Evolutionary conservation across 2,329 filamentous ascomycete genomes (phyloP), one percentile per base, ranked within the genome.

Genomic region (Drechslerella stenobrocha): DNA sequence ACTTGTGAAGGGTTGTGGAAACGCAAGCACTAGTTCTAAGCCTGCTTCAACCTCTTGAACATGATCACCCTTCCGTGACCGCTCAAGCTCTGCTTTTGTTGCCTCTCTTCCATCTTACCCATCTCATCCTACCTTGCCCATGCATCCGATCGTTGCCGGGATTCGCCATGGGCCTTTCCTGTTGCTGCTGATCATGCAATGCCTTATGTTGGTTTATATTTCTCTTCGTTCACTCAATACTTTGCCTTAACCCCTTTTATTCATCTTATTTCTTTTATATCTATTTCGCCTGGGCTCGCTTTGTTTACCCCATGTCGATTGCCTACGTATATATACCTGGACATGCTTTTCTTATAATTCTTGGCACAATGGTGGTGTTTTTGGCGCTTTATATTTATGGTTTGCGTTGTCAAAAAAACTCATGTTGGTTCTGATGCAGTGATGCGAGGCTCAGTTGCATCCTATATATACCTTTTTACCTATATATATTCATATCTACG

Each of bases 1-100:
- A 37, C 78, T 87, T 3, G 84, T 87, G 30, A 87, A 87, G 73
- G 83, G 84, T 2, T 87, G 84, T 71, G 84, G 80, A 13, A 79
- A 77, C 9, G 59, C 70, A 13, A 52, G 35, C 6, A 23, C 56
- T n/a, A 52, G 42, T 34, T 55, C 70, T 7, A 60, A 57, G 23
- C 24, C 64, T 22, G 28, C 72, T 75, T 23, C 48, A 4, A 23
- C 35, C n/a, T 61, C 46, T 22, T 57, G 18, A 28, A 52, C 23
- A 15, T 37, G 34, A 13, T 37, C 13, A 37, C 15, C 34, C 11
- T 37, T 26, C n/a, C 18, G n/a, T 6, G 8, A 20, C 5, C 4
- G 30, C 47, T 15, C 32, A 20, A 20, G 11, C 13, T 35, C 18
- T 55, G 28, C 50, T 28, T 24, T 37, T 60, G n/a, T 46, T 51